Percentiles rank a stretch among this genome's conserved stretches.
phyloP scores from a whole-genome alignment of 1,284 basidiomycete genomes.

The Cryptococcus sp. region DNA sequence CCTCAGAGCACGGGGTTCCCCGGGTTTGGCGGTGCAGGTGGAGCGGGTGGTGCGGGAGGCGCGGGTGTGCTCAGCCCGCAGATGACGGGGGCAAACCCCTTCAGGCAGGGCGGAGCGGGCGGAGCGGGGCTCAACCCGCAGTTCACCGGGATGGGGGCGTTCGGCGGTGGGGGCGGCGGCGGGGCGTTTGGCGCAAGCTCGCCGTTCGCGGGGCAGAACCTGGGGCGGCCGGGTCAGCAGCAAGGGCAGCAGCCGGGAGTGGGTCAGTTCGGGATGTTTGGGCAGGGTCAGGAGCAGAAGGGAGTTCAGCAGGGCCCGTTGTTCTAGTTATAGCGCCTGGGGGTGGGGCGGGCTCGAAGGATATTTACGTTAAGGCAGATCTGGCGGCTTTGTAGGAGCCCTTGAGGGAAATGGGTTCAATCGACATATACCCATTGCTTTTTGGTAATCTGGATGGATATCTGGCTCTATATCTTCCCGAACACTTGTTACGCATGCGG shows the following conservation, averaged over 20 bases:
- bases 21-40: conserved; percentile 1
- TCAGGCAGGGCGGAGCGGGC: conserved; percentile 25
- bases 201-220: conserved; percentile 37
- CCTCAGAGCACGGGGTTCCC: conserved; percentile 28
- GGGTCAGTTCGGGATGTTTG: conserved; percentile 19
- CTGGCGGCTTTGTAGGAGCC: background rate
- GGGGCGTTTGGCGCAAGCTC: conserved; percentile 32
- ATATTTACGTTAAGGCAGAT: no score
- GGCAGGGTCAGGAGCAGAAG: conserved; percentile 6
- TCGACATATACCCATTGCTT: background rate
- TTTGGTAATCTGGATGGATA: no score
- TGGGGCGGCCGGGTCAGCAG: conserved; percentile 3
- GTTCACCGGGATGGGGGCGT: conserved; percentile 2
- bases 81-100: conserved; percentile 51
- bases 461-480: no score
- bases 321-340: conserved; percentile 4
- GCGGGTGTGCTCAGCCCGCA: conserved; percentile 17
- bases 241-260: background rate
- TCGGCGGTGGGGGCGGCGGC: conserved; percentile 1
- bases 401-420: background rate
- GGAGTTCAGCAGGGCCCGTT: conserved; percentile 7
- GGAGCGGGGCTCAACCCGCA: conserved; percentile 5
- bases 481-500: no score
- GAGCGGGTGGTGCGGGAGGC: background rate
- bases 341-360: no score